Base-by-base conservation (phyloP, 2,329 filamentous ascomycete genomes). In the Aspergillus sp. region DNA sequence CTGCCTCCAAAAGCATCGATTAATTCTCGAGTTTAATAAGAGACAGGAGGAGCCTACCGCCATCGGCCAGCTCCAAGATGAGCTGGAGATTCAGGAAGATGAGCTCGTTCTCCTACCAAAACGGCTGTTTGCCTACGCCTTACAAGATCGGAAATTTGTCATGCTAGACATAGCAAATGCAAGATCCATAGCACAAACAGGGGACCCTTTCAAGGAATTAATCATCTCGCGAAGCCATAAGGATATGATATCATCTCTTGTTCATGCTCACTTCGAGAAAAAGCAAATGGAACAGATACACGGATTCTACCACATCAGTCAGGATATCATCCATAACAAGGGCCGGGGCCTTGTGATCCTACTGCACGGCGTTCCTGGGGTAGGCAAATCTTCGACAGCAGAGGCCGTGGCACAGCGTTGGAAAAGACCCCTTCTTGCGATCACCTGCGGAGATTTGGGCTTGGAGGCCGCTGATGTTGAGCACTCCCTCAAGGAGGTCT, bases 381-480 rank as follows among this genome's bases (percentile, higher is more conserved):
- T 45, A 9, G 43, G 43, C 15, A 47, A 47, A 20, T 32, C 44
- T 4, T 15, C 44, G 8, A 47, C 44, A 30, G 44, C 44, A 4
- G 44, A 47, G 15, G 13, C 22, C 6, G 24, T 47, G 12, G 44
- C 44, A 3, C 22, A 8, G 8, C 17, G 30, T 1, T 30, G 6
- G 12, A n/a, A 15, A 13, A 22, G 26, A 20, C 15, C 42, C 30
- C 26, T 39, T 0, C 4, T 47, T 8, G 22, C 22, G 3, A 45
- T 45, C 6, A 45, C 43, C 5, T 45, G 24, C n/a, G 53, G 54
- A 20, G 80, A 82, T 47, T 77, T 80, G 0, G 80, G 80, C 8
- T 83, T 83, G 24, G 11, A 20, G 65, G 78, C 71, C 4, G 60
- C 69, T 0, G 53, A 65, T 11, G 60, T 72, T 1, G 70, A 74